These are phyloP conservation scores for Kwoniella shandongensis DNA, from an alignment of 768 basidiomycete genomes.

Conservation along the genomic window DNA sequence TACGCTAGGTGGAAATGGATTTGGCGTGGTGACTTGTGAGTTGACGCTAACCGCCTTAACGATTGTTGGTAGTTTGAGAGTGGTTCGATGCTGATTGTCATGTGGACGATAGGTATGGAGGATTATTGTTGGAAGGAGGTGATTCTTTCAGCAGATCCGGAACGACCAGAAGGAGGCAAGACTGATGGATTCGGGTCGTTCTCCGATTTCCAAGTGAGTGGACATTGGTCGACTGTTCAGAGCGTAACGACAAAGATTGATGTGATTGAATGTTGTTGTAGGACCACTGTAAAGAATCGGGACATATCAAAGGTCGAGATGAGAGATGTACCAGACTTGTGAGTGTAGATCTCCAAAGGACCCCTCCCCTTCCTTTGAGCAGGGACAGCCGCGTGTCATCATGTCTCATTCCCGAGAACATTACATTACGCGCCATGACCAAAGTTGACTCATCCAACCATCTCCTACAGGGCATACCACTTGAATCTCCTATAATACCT, in stretches of 20 bases:
- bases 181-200: slow-evolving; percentile 36
- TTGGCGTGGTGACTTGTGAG: slow-evolving; percentile 42
- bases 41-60: background rate
- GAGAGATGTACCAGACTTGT: slow-evolving; percentile 19
- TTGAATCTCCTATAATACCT: too few species aligned
- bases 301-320: slow-evolving; percentile 22
- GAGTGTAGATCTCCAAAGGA: background rate
- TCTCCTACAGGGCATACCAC: background rate
- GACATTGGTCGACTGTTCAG: background rate
- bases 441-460: background rate
- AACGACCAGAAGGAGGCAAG: slow-evolving; percentile 26
- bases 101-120: slow-evolving; percentile 34
- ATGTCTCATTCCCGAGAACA: background rate
- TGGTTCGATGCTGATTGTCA: background rate
- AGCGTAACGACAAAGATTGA: background rate
- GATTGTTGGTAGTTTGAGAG: background rate
- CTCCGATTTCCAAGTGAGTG: slow-evolving; percentile 37
- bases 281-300: slow-evolving; percentile 33
- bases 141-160: slow-evolving; percentile 34
- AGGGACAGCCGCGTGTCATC: background rate
- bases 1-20: slow-evolving; percentile 36
- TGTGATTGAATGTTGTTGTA: slow-evolving; percentile 2
- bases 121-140: slow-evolving; percentile 45
- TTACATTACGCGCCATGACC: background rate
- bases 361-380: too few species aligned